Percentiles rank a stretch among this genome's conserved stretches.
Conservation (phyloP, 1,284 basidiomycete species). For the Ustilago crameri region DNA sequence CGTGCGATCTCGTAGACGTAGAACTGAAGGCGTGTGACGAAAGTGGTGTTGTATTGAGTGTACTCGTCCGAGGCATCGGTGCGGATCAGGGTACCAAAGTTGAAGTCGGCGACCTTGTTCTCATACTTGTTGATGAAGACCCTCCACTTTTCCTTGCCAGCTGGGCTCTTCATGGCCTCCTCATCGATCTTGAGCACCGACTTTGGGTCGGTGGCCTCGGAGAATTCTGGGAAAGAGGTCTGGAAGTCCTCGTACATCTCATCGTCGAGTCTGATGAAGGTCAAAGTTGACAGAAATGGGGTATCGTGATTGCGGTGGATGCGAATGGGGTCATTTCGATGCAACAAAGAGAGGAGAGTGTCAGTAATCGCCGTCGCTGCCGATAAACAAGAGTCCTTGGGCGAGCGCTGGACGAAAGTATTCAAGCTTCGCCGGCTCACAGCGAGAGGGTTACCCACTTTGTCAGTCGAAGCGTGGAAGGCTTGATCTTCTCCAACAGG, state of each 20-base stretch:
- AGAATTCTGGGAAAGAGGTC: slow-evolving; percentile 84
- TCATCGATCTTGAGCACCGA: slow-evolving; percentile 81
- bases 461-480: slow-evolving; percentile 81
- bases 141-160: slow-evolving; percentile 93
- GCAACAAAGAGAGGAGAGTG: slow-evolving; percentile 1
- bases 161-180: slow-evolving; percentile 89
- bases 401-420: too few species aligned
- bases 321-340: background rate
- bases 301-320: background rate
- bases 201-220: slow-evolving; percentile 75
- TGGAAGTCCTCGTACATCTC: slow-evolving; percentile 86
- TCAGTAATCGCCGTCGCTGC: background rate
- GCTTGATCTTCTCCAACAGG: slow-evolving; percentile 83
- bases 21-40: slow-evolving; percentile 78
- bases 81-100: slow-evolving; percentile 95
- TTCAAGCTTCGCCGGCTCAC: too few species aligned
- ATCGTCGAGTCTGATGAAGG: slow-evolving; percentile 75
- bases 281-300: too few species aligned
- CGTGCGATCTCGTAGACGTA: slow-evolving; percentile 94
- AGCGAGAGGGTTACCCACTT: slow-evolving; percentile 72
- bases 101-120: slow-evolving; percentile 84
- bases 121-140: slow-evolving; percentile 84
- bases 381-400: too few species aligned
- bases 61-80: slow-evolving; percentile 85
- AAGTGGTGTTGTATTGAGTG: slow-evolving; percentile 91